Percentiles rank a stretch among this genome's conserved stretches.
Evolutionary conservation across 768 basidiomycete species (phyloP).

Genomic region (Suillus variegatus): DNA sequence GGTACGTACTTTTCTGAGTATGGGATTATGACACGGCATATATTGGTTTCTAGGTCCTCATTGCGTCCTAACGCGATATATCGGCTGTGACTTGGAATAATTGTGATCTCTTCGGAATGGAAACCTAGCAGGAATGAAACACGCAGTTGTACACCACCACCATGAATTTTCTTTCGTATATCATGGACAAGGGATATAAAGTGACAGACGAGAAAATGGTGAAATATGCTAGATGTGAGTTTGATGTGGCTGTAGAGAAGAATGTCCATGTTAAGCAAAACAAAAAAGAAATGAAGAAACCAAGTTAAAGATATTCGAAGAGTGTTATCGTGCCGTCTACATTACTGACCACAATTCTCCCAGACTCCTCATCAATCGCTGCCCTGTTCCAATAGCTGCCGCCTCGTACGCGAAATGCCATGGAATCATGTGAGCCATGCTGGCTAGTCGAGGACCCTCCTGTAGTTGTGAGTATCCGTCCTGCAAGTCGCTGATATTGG

Average conservation of each 20-base stretch:
- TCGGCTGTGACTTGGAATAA: background rate
- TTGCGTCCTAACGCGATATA: slow-evolving; percentile 38
- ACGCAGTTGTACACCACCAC: background rate
- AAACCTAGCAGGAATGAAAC: background rate
- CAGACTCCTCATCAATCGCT: too few species aligned
- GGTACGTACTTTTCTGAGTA: slow-evolving; percentile 42
- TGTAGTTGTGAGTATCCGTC: slow-evolving; percentile 21
- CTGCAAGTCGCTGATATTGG: slow-evolving; percentile 60
- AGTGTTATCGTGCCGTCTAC: slow-evolving; percentile 38
- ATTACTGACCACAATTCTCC: too few species aligned
- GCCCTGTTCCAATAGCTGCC: too few species aligned
- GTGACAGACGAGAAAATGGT: background rate
- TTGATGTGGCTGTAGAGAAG: background rate
- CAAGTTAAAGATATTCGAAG: slow-evolving; percentile 47
- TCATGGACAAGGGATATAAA: background rate
- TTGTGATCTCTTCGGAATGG: background rate
- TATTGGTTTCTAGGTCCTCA: slow-evolving; percentile 38
- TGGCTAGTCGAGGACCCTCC: background rate
- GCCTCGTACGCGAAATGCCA: slow-evolving; percentile 45
- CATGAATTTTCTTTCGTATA: background rate
- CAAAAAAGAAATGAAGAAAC: background rate
- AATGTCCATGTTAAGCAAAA: background rate
- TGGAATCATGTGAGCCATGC: slow-evolving; percentile 17
- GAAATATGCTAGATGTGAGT: background rate
- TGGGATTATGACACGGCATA: background rate